These are phyloP conservation scores for Phytophthora hibernalis DNA, from an alignment of 352 stramenopile genomes.

Conservation along the genomic window DNA sequence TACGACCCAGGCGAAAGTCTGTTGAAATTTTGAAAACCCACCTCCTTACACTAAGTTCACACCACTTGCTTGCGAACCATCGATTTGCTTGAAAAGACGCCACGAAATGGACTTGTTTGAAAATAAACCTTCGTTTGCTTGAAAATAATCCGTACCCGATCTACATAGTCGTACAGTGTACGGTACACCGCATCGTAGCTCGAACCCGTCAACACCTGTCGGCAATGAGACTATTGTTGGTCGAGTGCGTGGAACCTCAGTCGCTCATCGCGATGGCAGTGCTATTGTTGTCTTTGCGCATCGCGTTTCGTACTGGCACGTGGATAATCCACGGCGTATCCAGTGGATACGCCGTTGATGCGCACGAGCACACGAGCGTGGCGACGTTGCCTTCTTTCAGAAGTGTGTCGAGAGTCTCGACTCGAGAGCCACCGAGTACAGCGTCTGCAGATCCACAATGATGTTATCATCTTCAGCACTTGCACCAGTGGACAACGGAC, in stretches of 20 bases:
- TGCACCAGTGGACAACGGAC: slow-evolving; percentile 32
- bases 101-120: too few relatives aligned
- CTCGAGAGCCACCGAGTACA: slow-evolving; percentile 42
- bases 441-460: slow-evolving; percentile 35
- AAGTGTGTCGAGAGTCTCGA: slow-evolving; percentile 35
- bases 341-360: slow-evolving; percentile 37
- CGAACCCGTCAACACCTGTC: slow-evolving; percentile 35
- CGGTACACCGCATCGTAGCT: slow-evolving; percentile 45
- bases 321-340: too few relatives aligned
- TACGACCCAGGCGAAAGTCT: too few relatives aligned
- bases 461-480: slow-evolving; percentile 33
- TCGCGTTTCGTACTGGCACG: slow-evolving; percentile 44
- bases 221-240: slow-evolving; percentile 37
- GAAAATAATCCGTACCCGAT: too few relatives aligned
- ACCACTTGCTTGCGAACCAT: too few relatives aligned
- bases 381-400: slow-evolving; percentile 41
- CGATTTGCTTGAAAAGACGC: too few relatives aligned
- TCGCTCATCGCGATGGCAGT: slow-evolving; percentile 41
- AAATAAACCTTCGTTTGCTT: too few relatives aligned
- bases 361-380: slow-evolving; percentile 46
- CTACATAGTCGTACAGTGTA: slow-evolving; percentile 45
- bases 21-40: too few relatives aligned
- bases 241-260: slow-evolving; percentile 39
- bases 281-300: slow-evolving; percentile 43
- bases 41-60: too few relatives aligned